A percentile compares a stretch with the other conserved stretches of the same genome.
These are phyloP conservation scores for Reutealis trisperma DNA, from an alignment of 345 rosid species.

Conservation along the genomic window DNA sequence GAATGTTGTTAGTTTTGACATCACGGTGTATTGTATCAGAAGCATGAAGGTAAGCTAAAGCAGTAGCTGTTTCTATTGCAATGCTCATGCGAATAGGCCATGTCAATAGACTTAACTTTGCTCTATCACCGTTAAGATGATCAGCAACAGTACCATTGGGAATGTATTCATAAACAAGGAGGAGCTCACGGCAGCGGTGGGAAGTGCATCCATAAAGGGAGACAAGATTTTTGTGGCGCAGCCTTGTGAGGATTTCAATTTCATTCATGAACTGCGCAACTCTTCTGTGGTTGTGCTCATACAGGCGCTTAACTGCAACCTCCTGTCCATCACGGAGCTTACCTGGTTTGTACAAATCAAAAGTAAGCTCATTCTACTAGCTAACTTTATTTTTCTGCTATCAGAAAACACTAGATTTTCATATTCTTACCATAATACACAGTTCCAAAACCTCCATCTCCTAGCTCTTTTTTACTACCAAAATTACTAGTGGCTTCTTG, in stretches of 20 bases:
- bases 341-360: constrained; percentile 19
- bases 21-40: constrained; percentile 21
- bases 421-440: constrained; percentile 27
- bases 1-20: constrained; percentile 28
- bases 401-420: neutral
- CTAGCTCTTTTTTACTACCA: constrained; percentile 22
- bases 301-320: constrained; percentile 43
- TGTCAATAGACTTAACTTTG: constrained; percentile 14
- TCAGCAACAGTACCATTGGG: constrained; percentile 29
- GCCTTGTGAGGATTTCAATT: constrained; percentile 33
- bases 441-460: constrained; percentile 35
- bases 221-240: constrained; percentile 41
- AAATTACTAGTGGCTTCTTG: constrained; percentile 25
- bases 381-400: no score
- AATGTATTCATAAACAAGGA: constrained; percentile 34
- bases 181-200: constrained; percentile 35
- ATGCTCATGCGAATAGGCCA: constrained; percentile 29
- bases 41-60: constrained; percentile 29
- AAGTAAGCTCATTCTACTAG: neutral
- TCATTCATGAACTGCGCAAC: constrained; percentile 40
- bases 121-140: constrained; percentile 21
- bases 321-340: constrained; percentile 37
- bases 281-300: constrained; percentile 26
- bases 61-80: constrained; percentile 24
- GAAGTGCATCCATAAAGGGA: constrained; percentile 44